Evolutionary conservation across 2,329 filamentous ascomycete species (phyloP).

Genomic region (Ascochyta clinopodiicola): DNA sequence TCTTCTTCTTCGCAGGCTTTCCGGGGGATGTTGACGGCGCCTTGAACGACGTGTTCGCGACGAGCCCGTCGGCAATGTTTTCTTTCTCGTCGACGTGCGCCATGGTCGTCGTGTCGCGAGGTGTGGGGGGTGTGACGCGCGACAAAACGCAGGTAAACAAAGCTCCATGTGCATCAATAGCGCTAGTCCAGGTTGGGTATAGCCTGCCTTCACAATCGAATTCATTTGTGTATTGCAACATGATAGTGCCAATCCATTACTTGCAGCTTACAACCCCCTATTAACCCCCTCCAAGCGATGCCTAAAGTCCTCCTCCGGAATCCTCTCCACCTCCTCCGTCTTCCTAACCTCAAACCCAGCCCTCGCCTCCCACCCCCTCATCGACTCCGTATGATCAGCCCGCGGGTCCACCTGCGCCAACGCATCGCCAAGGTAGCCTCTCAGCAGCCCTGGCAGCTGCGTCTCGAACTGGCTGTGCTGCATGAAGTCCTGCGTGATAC

Average conservation of each 20-base stretch:
- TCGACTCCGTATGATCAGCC: slow-evolving; percentile 43
- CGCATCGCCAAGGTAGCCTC: slow-evolving; percentile 23
- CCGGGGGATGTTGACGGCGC: slow-evolving; percentile 37
- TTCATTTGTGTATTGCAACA: too few species aligned
- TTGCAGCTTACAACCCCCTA: too few species aligned
- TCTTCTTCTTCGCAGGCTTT: slow-evolving; percentile 41
- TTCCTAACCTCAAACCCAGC: slow-evolving; percentile 34
- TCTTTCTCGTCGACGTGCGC: slow-evolving; percentile 68
- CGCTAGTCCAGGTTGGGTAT: slow-evolving; percentile 8
- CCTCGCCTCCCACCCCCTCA: slow-evolving; percentile 48
- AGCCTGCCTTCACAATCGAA: too few species aligned
- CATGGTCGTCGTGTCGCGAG: slow-evolving; percentile 33
- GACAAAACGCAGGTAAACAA: slow-evolving; percentile 22
- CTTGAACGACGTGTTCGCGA: slow-evolving; percentile 36
- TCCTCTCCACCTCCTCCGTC: too few species aligned
- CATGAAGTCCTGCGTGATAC: slow-evolving; percentile 47
- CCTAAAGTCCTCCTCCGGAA: too few species aligned
- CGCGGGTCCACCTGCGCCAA: too few species aligned
- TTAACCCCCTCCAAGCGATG: too few species aligned
- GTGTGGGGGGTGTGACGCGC: slow-evolving; percentile 18
- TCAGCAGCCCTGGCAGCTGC: slow-evolving; percentile 37
- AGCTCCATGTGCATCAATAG: slow-evolving; percentile 4
- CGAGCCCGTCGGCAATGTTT: slow-evolving; percentile 62
- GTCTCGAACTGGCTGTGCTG: slow-evolving; percentile 40
- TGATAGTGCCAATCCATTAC: too few species aligned